phyloP scores from a whole-genome alignment of 179 eudicot genomes.

The Nepenthes alata region DNA sequence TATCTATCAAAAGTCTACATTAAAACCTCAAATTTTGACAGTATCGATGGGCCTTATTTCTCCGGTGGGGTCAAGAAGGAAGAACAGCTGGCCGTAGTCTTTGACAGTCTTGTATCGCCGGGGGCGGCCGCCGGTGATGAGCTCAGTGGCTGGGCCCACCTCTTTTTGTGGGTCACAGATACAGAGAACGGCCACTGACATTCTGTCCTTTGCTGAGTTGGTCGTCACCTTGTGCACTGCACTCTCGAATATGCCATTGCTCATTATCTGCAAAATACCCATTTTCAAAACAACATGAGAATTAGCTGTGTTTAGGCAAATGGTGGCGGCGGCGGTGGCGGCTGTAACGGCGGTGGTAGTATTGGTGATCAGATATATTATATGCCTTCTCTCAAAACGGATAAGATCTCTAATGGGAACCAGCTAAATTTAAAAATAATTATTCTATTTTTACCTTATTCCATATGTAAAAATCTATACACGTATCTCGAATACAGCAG shows the following conservation, averaged over 20 bases:
- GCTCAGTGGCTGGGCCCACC: slow-evolving; percentile 3
- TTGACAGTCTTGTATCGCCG: background rate
- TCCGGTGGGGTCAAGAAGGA: background rate
- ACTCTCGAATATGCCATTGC: slow-evolving; percentile 12
- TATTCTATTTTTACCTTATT: no score
- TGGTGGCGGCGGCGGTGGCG: no score
- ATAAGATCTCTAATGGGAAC: no score
- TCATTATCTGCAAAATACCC: slow-evolving; percentile 6
- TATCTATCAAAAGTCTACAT: no score
- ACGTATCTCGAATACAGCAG: no score
- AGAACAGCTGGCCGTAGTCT: slow-evolving; percentile 1
- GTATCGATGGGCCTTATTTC: slow-evolving; percentile 7
- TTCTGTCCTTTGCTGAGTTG: slow-evolving; percentile 4
- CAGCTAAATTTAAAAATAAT: no score
- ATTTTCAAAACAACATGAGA: no score
- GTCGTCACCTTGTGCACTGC: slow-evolving; percentile 11
- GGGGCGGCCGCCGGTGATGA: background rate
- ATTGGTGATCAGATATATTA: no score
- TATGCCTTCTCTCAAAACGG: no score
- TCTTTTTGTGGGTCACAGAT: background rate
- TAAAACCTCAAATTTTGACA: background rate
- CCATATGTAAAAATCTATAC: no score
- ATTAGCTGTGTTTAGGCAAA: background rate
- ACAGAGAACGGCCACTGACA: slow-evolving; percentile 7
- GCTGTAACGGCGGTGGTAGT: no score